Evolutionary conservation across 2,329 filamentous ascomycete species (phyloP).

Genomic region (Aspergillus terreus): DNA sequence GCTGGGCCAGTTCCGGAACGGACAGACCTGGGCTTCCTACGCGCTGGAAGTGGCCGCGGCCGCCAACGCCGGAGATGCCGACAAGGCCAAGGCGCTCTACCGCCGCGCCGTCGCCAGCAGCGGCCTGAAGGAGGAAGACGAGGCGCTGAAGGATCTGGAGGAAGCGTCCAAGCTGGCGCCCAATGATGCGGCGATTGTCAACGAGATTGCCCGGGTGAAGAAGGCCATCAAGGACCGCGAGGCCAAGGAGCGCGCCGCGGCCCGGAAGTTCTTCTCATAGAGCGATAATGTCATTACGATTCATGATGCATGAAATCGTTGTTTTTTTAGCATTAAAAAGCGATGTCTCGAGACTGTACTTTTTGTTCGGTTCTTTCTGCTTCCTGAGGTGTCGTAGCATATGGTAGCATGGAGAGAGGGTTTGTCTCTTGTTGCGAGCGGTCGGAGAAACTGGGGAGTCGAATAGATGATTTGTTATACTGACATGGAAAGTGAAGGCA

Average conservation of each 20-base stretch:
- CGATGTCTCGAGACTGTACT: background rate
- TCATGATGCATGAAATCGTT: conserved; percentile 25
- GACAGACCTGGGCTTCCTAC: conserved; percentile 64
- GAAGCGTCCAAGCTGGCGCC: conserved; percentile 73
- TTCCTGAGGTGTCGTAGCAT: conserved; percentile 1
- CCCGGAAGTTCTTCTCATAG: conserved; percentile 82
- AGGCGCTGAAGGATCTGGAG: conserved; percentile 69
- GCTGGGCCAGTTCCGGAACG: conserved; percentile 67
- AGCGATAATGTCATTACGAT: conserved; percentile 22
- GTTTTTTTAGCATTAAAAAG: conserved; percentile 13
- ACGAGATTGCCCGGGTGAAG: conserved; percentile 75
- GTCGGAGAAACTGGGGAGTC: too few species aligned
- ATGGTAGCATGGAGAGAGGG: too few species aligned
- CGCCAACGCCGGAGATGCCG: conserved; percentile 63
- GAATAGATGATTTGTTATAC: too few species aligned
- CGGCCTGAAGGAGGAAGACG: conserved; percentile 79
- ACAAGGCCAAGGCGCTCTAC: conserved; percentile 87
- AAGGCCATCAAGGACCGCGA: conserved; percentile 67
- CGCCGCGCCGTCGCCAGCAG: conserved; percentile 73
- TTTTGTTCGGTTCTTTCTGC: background rate
- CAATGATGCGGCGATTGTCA: conserved; percentile 67
- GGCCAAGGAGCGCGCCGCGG: conserved; percentile 87
- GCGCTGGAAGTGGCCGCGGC: conserved; percentile 63
- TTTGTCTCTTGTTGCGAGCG: too few species aligned
- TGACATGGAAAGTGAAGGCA: too few species aligned